Evolutionary conservation across 2,329 filamentous ascomycete genomes (phyloP), one percentile per base, ranked within the genome.

Genomic region (Hypoxylon sp.): DNA sequence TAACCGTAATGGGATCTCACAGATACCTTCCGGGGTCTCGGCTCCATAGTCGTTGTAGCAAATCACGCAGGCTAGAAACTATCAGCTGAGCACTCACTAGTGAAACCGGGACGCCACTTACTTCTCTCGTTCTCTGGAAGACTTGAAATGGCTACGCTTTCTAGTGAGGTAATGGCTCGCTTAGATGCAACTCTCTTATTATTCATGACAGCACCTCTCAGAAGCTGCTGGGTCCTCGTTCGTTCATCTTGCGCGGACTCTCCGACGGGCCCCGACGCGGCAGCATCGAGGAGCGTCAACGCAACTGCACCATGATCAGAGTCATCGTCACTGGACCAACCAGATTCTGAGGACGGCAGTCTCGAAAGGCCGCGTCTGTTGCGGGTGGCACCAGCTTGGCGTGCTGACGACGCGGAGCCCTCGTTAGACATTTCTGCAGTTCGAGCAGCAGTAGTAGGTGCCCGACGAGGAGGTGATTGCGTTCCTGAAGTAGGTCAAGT

Each of bases 41-140:
- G 77, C 71, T 23, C 81, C 81, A 59, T 79, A 86, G 6, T 84
- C 81, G 56, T 84, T 85, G 63, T 86, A 86, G 69, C 83, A 87
- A 51, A 87, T 87, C 13, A 81, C 76, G 63, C 83, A 87, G 9
- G 69, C 83, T 87, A 57, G 5, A 29, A 48, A 29, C 41, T 36
- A 46, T 59, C 55, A 63, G 43, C 40, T 23, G 44, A 0, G 31
- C 37, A 34, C 13, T 20, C 8, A 17, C 11, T 16, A 36, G 52
- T 29, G 32, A 38, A 50, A 13, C 49, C 41, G 27, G 32, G 2
- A 5, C 11, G 11, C 4, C 20, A 55, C 77, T 67, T 68, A 82
- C 80, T 76, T 61, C 70, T 72, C 53, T 82, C 79, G 29, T 63
- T 69, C 32, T 78, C 73, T 0, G 74, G 63, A 2, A 84, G 65